phyloP scores from a whole-genome alignment of 257 asterid genomes.

The Nicotiana benthamiana region DNA sequence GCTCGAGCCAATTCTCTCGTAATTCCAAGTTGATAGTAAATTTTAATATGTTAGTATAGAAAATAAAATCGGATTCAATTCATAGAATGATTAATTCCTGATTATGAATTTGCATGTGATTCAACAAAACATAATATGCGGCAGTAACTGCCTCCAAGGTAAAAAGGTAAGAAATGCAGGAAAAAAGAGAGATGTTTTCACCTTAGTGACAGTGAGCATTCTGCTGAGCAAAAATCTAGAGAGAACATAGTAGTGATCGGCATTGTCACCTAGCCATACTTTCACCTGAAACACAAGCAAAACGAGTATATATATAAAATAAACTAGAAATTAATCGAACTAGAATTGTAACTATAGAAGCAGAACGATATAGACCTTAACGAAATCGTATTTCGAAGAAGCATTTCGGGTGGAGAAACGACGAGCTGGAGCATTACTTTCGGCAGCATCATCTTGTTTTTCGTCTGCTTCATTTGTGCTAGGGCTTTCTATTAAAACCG shows the following conservation, averaged over 20 bases:
- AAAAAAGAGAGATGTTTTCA: conserved; percentile 1
- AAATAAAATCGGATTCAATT: not conserved
- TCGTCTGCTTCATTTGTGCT: conserved; percentile 12
- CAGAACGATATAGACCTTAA: conserved; percentile 47
- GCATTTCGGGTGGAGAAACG: conserved; percentile 77
- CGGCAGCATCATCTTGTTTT: conserved; percentile 20
- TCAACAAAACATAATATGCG: not conserved
- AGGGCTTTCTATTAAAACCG: conserved; percentile 38
- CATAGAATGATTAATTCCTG: not conserved
- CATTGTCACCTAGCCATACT: conserved; percentile 98
- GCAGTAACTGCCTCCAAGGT: not conserved
- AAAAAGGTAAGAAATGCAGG: not conserved
- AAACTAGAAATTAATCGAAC: not conserved
- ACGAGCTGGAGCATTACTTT: conserved; percentile 20
- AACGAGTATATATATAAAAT: not conserved
- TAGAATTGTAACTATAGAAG: not conserved
- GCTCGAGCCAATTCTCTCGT: not conserved
- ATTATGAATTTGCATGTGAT: conserved; percentile 2
- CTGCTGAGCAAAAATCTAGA: conserved; percentile 96
- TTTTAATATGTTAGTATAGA: not conserved
- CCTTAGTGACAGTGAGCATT: conserved; percentile 97
- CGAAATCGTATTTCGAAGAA: conserved; percentile 96
- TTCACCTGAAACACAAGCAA: conserved; percentile 48
- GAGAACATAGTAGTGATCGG: conserved; percentile 96
- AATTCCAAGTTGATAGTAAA: not conserved